Percentiles rank a stretch among this genome's conserved stretches.
phyloP scores from a whole-genome alignment of 2,329 filamentous ascomycete species.

The Colletotrichum theobromicola region DNA sequence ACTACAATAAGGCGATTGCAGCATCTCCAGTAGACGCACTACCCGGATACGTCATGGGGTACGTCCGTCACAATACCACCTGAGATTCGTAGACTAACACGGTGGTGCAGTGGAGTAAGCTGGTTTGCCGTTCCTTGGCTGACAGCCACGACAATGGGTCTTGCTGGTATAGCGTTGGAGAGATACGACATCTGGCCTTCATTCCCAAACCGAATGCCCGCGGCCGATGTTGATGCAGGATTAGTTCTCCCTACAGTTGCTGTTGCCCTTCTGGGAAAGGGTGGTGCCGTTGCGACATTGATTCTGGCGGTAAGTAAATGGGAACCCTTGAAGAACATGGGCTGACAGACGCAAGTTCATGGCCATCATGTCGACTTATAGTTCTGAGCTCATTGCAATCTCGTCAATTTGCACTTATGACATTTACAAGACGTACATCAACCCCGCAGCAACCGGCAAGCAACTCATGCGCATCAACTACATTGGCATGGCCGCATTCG shows the following conservation, averaged over 20 bases:
- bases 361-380: slow-evolving; percentile 86
- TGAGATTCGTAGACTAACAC: neutral
- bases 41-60: slow-evolving; percentile 84
- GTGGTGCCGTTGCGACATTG: slow-evolving; percentile 79
- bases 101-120: slow-evolving; percentile 60
- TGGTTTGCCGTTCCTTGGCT: slow-evolving; percentile 97
- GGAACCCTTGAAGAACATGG: accelerated
- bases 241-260: slow-evolving; percentile 86
- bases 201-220: slow-evolving; percentile 73
- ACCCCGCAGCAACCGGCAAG: slow-evolving; percentile 72
- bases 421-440: slow-evolving; percentile 82
- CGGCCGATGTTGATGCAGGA: slow-evolving; percentile 79
- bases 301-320: slow-evolving; percentile 61
- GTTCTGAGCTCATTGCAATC: slow-evolving; percentile 84
- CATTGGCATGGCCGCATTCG: slow-evolving; percentile 67
- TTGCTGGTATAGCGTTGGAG: slow-evolving; percentile 82
- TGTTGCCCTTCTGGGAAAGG: slow-evolving; percentile 80
- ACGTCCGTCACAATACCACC: neutral
- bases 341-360: slow-evolving; percentile 61
- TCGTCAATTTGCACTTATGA: slow-evolving; percentile 84
- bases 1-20: slow-evolving; percentile 94
- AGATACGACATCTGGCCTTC: slow-evolving; percentile 74
- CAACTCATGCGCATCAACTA: slow-evolving; percentile 77
- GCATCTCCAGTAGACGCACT: slow-evolving; percentile 85
- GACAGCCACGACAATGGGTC: slow-evolving; percentile 85